Base-by-base conservation (phyloP, 768 basidiomycete species). In the Megacollybia marginata region DNA sequence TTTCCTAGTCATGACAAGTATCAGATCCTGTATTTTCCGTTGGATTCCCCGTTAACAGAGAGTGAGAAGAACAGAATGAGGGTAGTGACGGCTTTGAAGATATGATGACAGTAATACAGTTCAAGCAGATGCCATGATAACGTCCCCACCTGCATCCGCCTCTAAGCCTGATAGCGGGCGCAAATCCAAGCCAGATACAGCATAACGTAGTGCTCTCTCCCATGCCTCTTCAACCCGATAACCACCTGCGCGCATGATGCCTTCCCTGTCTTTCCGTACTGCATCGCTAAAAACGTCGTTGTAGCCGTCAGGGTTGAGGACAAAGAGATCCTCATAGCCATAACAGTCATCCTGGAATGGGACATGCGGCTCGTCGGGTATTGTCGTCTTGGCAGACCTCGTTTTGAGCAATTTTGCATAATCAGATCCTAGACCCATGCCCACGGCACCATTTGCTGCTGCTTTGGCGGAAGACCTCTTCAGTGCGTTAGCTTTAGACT, bases 21-120 rank as follows among this genome's bases (percentile, higher is more conserved):
- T 60, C 92, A 96, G 61, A 78, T 95, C 15, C 70, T 96, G 31
- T 86, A 82, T 58, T 92, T 93, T 57, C 85, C 88, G 1, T 75
- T 92, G 67, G 74, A 71, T 0, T 68, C 73, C 1, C 82, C 87
- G 6, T 65, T 92, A 46, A 73, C 73, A 2, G 74, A 79, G 11
- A 47, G 59, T 20, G 77, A 91, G 59, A 78, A 72, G 52, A 57
- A 53, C 44, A 53, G 55, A 42, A 69, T 76, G 48, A 82, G 73
- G 59, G 69, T 73, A 5, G 75, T 89, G 19, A 76, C 60, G 2
- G 83, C 85, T 52, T 69, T 65, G 47, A 69, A 64, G 48, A 57
- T 68, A 52, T 66, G 59, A 34, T 71, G 59, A 62, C 23, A 13
- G 12, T 15, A 15, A 33, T 19, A 33, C 13, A 44, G 15, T 23